phyloP scores from a whole-genome alignment of 345 rosid genomes.

The Bruguiera gymnorhiza region DNA sequence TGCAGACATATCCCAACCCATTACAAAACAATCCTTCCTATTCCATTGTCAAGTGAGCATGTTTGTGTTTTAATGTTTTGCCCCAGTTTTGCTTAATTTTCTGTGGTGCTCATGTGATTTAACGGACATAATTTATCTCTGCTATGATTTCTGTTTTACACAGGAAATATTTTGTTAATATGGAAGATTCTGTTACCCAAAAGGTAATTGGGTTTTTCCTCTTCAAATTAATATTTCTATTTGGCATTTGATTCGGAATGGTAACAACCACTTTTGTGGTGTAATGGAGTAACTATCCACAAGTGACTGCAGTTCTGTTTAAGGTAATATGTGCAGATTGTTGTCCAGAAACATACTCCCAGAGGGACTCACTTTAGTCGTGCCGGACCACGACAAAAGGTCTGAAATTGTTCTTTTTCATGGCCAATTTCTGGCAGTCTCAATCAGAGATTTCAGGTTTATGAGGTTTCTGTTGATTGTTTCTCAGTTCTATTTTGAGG shows the following conservation, averaged over 20 bases:
- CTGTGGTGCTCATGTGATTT: background rate
- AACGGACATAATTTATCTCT: background rate
- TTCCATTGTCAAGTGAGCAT: slow-evolving; percentile 80
- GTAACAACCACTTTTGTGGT: no score
- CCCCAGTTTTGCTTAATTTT: background rate
- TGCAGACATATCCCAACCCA: slow-evolving; percentile 74
- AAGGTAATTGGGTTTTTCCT: slow-evolving; percentile 40
- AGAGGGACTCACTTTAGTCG: slow-evolving; percentile 89
- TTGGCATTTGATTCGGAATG: no score
- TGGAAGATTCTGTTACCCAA: slow-evolving; percentile 73
- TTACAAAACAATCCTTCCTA: slow-evolving; percentile 84
- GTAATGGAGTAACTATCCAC: no score
- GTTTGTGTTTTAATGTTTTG: background rate
- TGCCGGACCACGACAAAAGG: slow-evolving; percentile 95
- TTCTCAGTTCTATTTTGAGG: slow-evolving; percentile 67
- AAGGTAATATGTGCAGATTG: slow-evolving; percentile 39
- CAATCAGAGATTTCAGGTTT: background rate
- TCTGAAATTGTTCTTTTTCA: slow-evolving; percentile 3
- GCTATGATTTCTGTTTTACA: slow-evolving; percentile 12
- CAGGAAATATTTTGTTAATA: slow-evolving; percentile 90
- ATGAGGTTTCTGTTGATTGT: background rate
- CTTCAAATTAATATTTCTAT: no score
- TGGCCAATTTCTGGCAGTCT: background rate
- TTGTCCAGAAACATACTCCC: slow-evolving; percentile 69
- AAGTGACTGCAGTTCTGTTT: background rate